A percentile compares a stretch with the other conserved stretches of the same genome.
These are phyloP conservation scores for Escovopsis sp. DNA, from an alignment of 2,329 filamentous ascomycete species.

Conservation along the genomic window DNA sequence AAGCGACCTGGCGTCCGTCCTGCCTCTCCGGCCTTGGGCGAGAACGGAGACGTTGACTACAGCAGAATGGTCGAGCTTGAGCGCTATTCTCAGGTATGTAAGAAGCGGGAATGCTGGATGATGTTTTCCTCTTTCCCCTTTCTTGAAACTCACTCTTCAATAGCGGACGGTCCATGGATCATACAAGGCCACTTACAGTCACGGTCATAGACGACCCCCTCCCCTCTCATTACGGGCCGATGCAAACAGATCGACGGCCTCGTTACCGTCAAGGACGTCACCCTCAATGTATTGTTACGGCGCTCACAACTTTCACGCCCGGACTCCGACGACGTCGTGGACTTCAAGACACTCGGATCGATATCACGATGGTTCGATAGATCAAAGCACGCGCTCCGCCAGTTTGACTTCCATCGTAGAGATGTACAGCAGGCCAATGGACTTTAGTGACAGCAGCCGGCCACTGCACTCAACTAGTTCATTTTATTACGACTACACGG, in stretches of 20 bases:
- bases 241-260: slow-evolving; percentile 26
- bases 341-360: slow-evolving; percentile 16
- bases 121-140: background rate
- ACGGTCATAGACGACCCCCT: slow-evolving; percentile 20
- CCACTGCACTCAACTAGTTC: slow-evolving; percentile 18
- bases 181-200: slow-evolving; percentile 24
- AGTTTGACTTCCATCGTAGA: slow-evolving; percentile 37
- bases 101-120: too few relatives aligned
- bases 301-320: slow-evolving; percentile 12
- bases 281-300: slow-evolving; percentile 12
- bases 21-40: slow-evolving; percentile 33
- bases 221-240: slow-evolving; percentile 26
- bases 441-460: slow-evolving; percentile 13
- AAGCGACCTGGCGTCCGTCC: slow-evolving; percentile 38
- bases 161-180: slow-evolving; percentile 31
- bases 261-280: slow-evolving; percentile 19
- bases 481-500: slow-evolving; percentile 39
- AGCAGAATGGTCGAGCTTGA: slow-evolving; percentile 36
- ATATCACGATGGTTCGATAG: slow-evolving; percentile 20
- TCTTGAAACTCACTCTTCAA: slow-evolving; percentile 2
- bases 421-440: slow-evolving; percentile 25
- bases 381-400: slow-evolving; percentile 26
- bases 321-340: slow-evolving; percentile 20
- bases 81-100: slow-evolving; percentile 29
- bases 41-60: slow-evolving; percentile 33